phyloP scores from a whole-genome alignment of 2,329 filamentous ascomycete genomes.

The Amesomyces nigricolor region DNA sequence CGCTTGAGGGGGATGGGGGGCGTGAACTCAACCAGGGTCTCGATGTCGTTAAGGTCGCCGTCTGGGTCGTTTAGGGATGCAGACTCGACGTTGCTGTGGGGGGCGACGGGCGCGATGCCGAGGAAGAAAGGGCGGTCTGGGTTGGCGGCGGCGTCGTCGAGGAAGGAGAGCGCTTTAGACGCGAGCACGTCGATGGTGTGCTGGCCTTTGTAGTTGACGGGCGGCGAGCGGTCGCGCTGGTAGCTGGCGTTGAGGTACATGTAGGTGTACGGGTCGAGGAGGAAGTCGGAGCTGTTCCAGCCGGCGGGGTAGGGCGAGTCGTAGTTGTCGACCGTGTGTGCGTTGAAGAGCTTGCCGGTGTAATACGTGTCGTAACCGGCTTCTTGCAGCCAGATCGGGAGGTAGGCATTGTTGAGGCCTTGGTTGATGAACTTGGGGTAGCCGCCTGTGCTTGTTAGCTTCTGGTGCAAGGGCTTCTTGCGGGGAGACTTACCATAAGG shows the following conservation, averaged over 20 bases:
- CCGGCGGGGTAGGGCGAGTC: conserved; percentile 47
- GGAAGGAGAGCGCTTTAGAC: conserved; percentile 24
- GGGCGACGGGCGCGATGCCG: conserved; percentile 53
- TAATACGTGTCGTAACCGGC: conserved; percentile 50
- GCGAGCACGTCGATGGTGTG: conserved; percentile 26
- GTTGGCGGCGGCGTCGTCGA: conserved; percentile 20
- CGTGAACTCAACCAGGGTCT: conserved; percentile 26
- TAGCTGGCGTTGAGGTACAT: conserved; percentile 61
- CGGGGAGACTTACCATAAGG: conserved; percentile 20
- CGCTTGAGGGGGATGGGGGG: conserved; percentile 52
- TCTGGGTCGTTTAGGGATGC: conserved; percentile 17
- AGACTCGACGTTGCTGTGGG: conserved; percentile 44
- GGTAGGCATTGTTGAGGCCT: conserved; percentile 45
- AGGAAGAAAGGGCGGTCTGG: conserved; percentile 49
- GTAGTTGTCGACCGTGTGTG: conserved; percentile 45
- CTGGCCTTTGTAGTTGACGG: conserved; percentile 32
- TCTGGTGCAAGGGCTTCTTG: conserved; percentile 26
- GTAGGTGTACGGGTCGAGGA: conserved; percentile 64
- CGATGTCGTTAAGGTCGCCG: conserved; percentile 12
- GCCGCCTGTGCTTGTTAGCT: conserved; percentile 27
- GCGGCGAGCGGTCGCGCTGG: conserved; percentile 50
- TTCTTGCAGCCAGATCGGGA: conserved; percentile 47
- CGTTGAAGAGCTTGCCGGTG: conserved; percentile 51
- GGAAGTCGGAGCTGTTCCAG: conserved; percentile 51
- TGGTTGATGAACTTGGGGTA: conserved; percentile 48